Conservation (phyloP, 140 eudicot species). For the Oenanthe javanica region DNA sequence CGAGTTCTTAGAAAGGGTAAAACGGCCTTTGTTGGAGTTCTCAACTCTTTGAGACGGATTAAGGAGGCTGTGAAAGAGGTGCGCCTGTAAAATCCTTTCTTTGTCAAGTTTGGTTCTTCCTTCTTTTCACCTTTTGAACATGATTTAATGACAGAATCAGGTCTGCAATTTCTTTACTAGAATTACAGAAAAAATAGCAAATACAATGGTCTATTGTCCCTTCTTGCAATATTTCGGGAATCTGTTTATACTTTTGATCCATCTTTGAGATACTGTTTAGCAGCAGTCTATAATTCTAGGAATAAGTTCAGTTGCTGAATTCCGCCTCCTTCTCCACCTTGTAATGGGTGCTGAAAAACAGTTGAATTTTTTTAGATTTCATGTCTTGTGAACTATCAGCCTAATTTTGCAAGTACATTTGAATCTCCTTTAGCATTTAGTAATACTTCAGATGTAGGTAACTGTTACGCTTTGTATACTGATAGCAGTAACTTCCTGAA, state of each 20-base stretch:
- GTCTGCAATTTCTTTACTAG: background rate
- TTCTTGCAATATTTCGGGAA: background rate
- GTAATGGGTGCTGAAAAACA: background rate
- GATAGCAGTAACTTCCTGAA: background rate
- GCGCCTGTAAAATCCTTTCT: background rate
- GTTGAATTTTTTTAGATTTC: background rate
- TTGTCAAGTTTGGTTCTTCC: background rate
- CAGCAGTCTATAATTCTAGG: background rate
- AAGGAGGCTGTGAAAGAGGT: conserved; percentile 97
- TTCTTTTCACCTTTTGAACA: background rate
- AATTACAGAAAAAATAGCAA: background rate
- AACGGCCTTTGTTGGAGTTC: conserved; percentile 52
- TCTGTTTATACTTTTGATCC: background rate
- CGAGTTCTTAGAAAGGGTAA: conserved; percentile 65
- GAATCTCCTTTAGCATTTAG: background rate
- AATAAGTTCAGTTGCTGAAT: background rate
- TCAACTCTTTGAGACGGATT: conserved; percentile 81
- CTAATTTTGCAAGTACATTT: background rate
- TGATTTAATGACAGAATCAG: background rate
- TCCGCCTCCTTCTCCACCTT: background rate
- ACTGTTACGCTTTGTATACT: background rate
- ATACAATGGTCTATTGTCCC: background rate
- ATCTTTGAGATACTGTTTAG: background rate
- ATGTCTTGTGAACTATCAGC: background rate
- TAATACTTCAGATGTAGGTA: background rate